Evolutionary conservation across 768 basidiomycete genomes (phyloP), one percentile per base, ranked within the genome.

Genomic region (Tulasnella sp.): DNA sequence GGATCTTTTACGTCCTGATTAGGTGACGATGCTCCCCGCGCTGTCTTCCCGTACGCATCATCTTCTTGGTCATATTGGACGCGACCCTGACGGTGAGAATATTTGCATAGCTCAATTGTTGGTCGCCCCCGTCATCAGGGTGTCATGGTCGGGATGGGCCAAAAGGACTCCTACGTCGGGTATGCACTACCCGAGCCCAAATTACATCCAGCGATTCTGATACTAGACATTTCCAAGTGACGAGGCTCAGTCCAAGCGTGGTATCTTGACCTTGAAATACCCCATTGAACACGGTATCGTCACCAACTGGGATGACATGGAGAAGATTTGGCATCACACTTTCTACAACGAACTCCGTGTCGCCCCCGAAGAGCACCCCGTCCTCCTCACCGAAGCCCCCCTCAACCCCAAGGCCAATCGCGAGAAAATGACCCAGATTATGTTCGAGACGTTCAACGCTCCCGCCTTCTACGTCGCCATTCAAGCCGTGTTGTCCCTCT

Each of bases 281-380:
- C 91, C 88, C 51, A 90, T 90, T 64, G 86, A 91, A 70, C 88
- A 90, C 73, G 87, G 88, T 72, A 85, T 90, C 67, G 86, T 94
- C 69, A 92, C 90, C 71, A 92, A 96, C 81, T 96, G 92, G 92
- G 92, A 75, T 65, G 74, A 74, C 69, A 75, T 75, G 74, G 92
- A 94, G 76, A 92, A 93, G 75, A 93, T 93, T 70, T 94, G 90
- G 90, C 89, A 92, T 70, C 90, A 93, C 76, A 92, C 91, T 31
- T 94, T 93, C 73, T 93, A 83, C 73, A 84, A 84, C 65, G 83
- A 84, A 65, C 76, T 84, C 59, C 82, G 83, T 68, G 82, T 84
- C 58, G 83, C 83, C 2, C 82, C 82, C 8, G 83, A 84, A 67
- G 83, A 84, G 66, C 83, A 83, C 70, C 83, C 82, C 32, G 78